phyloP scores from a whole-genome alignment of 352 stramenopile species.

The Phytophthora crassamura region DNA sequence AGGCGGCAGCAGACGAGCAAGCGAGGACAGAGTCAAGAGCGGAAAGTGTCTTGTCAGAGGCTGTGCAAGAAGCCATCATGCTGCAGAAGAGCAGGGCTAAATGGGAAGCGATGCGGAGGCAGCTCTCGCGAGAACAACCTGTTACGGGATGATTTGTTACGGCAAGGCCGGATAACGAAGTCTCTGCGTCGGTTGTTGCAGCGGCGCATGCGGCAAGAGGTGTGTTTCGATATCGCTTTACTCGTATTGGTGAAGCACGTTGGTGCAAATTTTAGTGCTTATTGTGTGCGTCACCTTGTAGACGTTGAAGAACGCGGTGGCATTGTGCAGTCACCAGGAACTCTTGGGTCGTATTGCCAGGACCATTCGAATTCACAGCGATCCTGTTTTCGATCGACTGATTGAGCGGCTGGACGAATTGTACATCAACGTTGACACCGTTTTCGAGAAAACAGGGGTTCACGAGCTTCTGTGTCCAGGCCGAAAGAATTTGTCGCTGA shows the following conservation, averaged over 20 bases:
- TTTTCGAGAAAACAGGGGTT: conserved; percentile 17
- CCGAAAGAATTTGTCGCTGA: conserved; percentile 7
- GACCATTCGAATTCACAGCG: conserved; percentile 1
- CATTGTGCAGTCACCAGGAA: conserved; percentile 10
- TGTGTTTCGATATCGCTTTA: conserved; percentile 1
- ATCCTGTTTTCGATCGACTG: conserved; percentile 19
- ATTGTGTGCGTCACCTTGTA: not conserved
- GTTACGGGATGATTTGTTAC: conserved; percentile 11
- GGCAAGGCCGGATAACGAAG: conserved; percentile 12
- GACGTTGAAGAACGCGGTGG: conserved; percentile 12
- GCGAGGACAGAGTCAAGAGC: not conserved
- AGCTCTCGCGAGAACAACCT: conserved; percentile 8
- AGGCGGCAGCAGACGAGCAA: conserved; percentile 5
- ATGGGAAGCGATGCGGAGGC: not conserved
- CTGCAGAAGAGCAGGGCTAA: conserved; percentile 8
- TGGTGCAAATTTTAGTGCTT: not conserved
- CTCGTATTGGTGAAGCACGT: not conserved
- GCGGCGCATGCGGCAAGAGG: conserved; percentile 21
- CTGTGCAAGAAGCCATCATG: conserved; percentile 1
- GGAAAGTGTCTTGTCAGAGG: not conserved
- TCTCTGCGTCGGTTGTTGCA: conserved; percentile 17
- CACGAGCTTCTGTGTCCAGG: conserved; percentile 17
- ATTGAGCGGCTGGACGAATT: conserved; percentile 27
- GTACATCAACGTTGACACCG: conserved; percentile 20
- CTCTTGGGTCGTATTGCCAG: conserved; percentile 5